Conservation (phyloP, 2,329 filamentous ascomycete genomes). For the Pseudopyrenochaeta lycopersici region DNA sequence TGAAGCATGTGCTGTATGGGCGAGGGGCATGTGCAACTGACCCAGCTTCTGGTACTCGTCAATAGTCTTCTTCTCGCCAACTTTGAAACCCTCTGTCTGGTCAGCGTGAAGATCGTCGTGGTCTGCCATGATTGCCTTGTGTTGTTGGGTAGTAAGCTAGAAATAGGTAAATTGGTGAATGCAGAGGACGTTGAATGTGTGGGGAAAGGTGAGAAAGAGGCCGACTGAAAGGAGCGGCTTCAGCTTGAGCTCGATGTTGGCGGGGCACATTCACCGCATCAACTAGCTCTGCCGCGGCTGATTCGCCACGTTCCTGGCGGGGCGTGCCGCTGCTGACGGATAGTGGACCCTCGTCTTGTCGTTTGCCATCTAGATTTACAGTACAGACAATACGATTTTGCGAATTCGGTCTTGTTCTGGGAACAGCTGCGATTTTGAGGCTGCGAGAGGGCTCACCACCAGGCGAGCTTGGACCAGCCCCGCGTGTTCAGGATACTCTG, state of each 20-base stretch:
- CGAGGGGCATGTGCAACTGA: slow-evolving; percentile 58
- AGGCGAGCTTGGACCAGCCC: slow-evolving; percentile 9
- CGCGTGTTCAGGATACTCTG: slow-evolving; percentile 5
- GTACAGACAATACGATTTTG: background rate
- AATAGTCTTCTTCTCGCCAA: slow-evolving; percentile 97
- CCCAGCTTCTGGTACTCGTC: slow-evolving; percentile 94
- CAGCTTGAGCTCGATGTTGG: slow-evolving; percentile 29
- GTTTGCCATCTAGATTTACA: slow-evolving; percentile 11
- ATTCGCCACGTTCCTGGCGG: slow-evolving; percentile 31
- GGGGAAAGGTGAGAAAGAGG: slow-evolving; percentile 17
- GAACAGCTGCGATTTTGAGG: background rate
- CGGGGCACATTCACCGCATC: slow-evolving; percentile 37
- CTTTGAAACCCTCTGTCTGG: slow-evolving; percentile 95
- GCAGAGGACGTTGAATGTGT: slow-evolving; percentile 7
- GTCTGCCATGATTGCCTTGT: slow-evolving; percentile 40
- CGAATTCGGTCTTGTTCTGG: background rate
- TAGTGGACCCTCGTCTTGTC: slow-evolving; percentile 6
- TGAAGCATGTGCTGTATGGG: background rate
- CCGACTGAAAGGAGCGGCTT: slow-evolving; percentile 13
- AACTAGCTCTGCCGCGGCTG: slow-evolving; percentile 6
- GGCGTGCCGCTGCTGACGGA: slow-evolving; percentile 18
- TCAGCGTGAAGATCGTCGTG: slow-evolving; percentile 84
- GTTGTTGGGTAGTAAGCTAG: slow-evolving; percentile 5
- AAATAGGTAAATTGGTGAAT: slow-evolving; percentile 4
- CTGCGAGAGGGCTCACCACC: background rate